These are phyloP conservation scores for Alternaria postmessia DNA, from an alignment of 2,329 filamentous ascomycete species.

Conservation along the genomic window DNA sequence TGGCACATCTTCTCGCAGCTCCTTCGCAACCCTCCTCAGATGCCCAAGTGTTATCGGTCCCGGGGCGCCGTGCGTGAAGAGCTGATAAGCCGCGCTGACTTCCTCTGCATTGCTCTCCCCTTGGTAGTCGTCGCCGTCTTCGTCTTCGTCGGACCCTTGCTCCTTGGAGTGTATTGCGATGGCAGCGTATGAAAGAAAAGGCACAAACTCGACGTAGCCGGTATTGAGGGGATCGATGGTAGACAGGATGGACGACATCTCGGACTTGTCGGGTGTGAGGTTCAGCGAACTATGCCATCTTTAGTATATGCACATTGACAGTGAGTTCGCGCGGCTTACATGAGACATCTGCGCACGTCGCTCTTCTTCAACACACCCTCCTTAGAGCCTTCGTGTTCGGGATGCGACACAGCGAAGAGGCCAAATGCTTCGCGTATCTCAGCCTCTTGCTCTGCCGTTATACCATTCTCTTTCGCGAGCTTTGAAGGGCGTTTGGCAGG, in stretches of 20 bases:
- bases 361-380: constrained; percentile 53
- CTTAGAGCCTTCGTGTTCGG: constrained; percentile 74
- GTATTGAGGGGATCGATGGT: constrained; percentile 84
- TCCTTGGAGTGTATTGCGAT: constrained; percentile 73
- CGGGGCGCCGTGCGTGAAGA: constrained; percentile 72
- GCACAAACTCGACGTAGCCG: constrained; percentile 79
- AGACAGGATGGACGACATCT: constrained; percentile 78
- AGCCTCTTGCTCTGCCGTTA: constrained; percentile 82
- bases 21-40: constrained; percentile 78
- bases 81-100: constrained; percentile 79
- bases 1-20: constrained; percentile 82
- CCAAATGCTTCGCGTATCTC: constrained; percentile 92
- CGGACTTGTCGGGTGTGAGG: constrained; percentile 69
- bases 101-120: constrained; percentile 63
- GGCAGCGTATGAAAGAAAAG: constrained; percentile 87
- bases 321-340: constrained; percentile 53
- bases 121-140: constrained; percentile 48
- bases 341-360: constrained; percentile 58
- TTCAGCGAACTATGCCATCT: constrained; percentile 73
- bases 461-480: constrained; percentile 89
- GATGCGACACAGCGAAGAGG: constrained; percentile 68
- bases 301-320: constrained; percentile 8
- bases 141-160: constrained; percentile 50
- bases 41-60: constrained; percentile 81
- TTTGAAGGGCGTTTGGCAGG: constrained; percentile 72